Evolutionary conservation across 164 flowering plant species (phyloP), one percentile per base, ranked within the genome.

Genomic region (Platanus orientalis): DNA sequence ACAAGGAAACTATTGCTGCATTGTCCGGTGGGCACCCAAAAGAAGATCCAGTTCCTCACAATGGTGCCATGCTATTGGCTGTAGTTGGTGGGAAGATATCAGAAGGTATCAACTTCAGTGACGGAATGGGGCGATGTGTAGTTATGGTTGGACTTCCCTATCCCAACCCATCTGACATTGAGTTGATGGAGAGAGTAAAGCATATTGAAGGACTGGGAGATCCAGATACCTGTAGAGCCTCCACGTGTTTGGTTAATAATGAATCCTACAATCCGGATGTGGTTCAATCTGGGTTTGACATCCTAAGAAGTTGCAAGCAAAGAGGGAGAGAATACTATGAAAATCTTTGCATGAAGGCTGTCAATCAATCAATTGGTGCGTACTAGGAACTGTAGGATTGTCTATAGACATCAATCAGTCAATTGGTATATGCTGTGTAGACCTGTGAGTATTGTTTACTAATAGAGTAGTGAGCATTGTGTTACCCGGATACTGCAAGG

Each of bases 341-440:
- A 78, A 92, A 92, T 72, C 87, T 95, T 50, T 92, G 97, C 85
- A 90, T 92, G 97, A 95, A 95, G 74, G 97, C 99, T 48, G 97
- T 95, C 40, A 95, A 95, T 76, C 99, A 95, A 74, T 92, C 97
- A 20, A 84, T 92, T 49, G 99, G 97, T 89, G 61, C 14, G 92
- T 75, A 19, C 65, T 60, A 32, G 24, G 39, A 54, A 58, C 59
- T 30, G 30, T 27, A 17, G 7, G 14, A 30, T 20, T 50, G 21
- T 49, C 16, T 26, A 10, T 17, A 32, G 25, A 10, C 42, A 36
- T 10, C 12, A 3, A 36, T 36, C 42, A 36, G 12, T 14, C 42
- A 10, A 36, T 36, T 3, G n/a, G n/a, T n/a, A n/a, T n/a, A n/a
- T n/a, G n/a, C n/a, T n/a, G n/a, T n/a, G n/a, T n/a, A n/a, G n/a